Percentiles rank a stretch among this genome's conserved stretches.
Evolutionary conservation across 192 early-diverging fungal genomes (phyloP).

Genomic region (Phlyctochytrium arcticum): DNA sequence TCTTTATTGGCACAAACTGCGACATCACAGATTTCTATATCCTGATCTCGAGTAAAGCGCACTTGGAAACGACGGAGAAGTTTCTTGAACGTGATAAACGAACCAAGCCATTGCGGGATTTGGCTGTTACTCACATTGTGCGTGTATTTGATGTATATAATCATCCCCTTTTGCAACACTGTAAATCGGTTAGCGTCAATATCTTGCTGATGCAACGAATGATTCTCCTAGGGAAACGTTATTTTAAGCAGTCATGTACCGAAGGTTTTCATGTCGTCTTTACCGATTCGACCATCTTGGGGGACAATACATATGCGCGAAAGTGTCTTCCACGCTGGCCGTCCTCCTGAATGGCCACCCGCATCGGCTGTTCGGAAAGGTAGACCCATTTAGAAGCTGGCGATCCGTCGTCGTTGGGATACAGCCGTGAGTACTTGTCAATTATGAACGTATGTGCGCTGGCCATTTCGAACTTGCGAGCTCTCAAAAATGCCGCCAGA

Average conservation of each 20-base stretch:
- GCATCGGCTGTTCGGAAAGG: neutral
- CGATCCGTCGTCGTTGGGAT: neutral
- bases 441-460: neutral
- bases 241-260: too few relatives aligned
- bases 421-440: conserved; percentile 4
- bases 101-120: too few relatives aligned
- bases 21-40: too few relatives aligned
- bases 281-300: neutral
- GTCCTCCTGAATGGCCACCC: neutral
- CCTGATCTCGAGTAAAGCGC: too few relatives aligned
- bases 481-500: too few relatives aligned
- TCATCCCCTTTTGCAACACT: neutral
- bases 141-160: conserved; percentile 3
- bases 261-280: too few relatives aligned
- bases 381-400: neutral
- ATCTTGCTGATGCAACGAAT: too few relatives aligned
- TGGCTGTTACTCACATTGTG: too few relatives aligned
- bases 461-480: neutral
- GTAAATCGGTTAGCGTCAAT: neutral
- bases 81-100: too few relatives aligned
- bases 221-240: too few relatives aligned
- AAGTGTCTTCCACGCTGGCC: neutral
- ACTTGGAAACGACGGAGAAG: too few relatives aligned
- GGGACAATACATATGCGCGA: neutral
- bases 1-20: too few relatives aligned